Percentiles rank a stretch among this genome's conserved stretches.
Evolutionary conservation across 2,329 filamentous ascomycete genomes (phyloP).

Genomic region (Fusarium succisae): DNA sequence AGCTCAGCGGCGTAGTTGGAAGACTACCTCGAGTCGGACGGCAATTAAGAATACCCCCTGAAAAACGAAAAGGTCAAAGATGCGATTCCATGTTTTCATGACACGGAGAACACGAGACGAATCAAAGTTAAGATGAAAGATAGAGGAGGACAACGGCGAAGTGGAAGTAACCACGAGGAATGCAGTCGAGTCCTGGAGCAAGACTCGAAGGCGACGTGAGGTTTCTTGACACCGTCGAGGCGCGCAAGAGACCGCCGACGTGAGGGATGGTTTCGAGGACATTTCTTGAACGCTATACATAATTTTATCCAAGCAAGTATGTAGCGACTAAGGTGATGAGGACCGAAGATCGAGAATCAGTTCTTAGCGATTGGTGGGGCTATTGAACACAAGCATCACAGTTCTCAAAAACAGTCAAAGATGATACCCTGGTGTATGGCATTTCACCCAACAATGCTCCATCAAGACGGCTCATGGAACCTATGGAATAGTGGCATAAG

Average conservation of each 20-base stretch:
- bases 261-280: neutral
- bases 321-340: neutral
- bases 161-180: accelerated
- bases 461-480: too few relatives aligned
- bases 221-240: neutral
- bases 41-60: neutral
- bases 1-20: neutral
- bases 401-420: too few relatives aligned
- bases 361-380: neutral
- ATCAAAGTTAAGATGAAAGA: neutral
- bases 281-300: neutral
- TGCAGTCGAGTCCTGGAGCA: neutral
- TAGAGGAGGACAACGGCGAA: neutral
- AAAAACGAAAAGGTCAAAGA: too few relatives aligned
- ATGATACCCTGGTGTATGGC: too few relatives aligned
- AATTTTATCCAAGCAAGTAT: accelerated
- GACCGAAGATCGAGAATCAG: too few relatives aligned
- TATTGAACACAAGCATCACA: too few relatives aligned
- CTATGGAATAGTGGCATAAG: neutral
- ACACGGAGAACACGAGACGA: neutral
- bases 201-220: too few relatives aligned
- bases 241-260: neutral
- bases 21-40: accelerated
- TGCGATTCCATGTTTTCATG: accelerated
- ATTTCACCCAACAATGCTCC: accelerated